Evolutionary conservation across 495 filamentous ascomycete genomes (phyloP).

Genomic region (Aspergillus steynii): DNA sequence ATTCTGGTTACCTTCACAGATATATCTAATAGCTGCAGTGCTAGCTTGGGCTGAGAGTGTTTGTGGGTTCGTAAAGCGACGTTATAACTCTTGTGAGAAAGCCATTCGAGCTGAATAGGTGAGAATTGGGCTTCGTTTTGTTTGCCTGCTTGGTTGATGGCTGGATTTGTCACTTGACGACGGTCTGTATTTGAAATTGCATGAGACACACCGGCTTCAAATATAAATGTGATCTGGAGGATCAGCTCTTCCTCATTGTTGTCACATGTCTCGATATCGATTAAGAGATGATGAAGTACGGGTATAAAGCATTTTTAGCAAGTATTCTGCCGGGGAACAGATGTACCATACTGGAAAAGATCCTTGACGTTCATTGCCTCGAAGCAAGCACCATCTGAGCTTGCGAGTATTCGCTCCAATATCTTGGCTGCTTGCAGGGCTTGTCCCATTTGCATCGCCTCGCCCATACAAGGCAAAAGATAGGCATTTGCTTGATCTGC

Average conservation of each 20-base stretch:
- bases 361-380: constrained; percentile 39
- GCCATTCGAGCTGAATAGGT: constrained; percentile 75
- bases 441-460: constrained; percentile 68
- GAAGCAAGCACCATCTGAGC: constrained; percentile 49
- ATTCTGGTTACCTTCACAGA: constrained; percentile 48
- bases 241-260: constrained; percentile 25
- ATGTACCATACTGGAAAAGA: constrained; percentile 40
- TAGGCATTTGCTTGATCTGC: constrained; percentile 55
- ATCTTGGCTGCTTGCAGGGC: constrained; percentile 55
- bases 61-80: constrained; percentile 61
- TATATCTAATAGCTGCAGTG: constrained; percentile 56
- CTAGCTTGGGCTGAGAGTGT: constrained; percentile 50
- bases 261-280: constrained; percentile 49
- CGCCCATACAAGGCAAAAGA: constrained; percentile 74
- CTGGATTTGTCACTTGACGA: constrained; percentile 36
- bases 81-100: constrained; percentile 77
- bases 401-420: constrained; percentile 59
- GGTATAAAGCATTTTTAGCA: constrained; percentile 28
- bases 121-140: constrained; percentile 44
- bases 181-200: neutral
- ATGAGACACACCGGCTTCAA: constrained; percentile 58
- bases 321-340: neutral
- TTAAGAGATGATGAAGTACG: constrained; percentile 58
- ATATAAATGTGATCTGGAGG: constrained; percentile 58
- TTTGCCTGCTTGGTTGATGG: constrained; percentile 40